Conservation (phyloP, 768 basidiomycete genomes). For the Candolleomyces eurysporus region DNA sequence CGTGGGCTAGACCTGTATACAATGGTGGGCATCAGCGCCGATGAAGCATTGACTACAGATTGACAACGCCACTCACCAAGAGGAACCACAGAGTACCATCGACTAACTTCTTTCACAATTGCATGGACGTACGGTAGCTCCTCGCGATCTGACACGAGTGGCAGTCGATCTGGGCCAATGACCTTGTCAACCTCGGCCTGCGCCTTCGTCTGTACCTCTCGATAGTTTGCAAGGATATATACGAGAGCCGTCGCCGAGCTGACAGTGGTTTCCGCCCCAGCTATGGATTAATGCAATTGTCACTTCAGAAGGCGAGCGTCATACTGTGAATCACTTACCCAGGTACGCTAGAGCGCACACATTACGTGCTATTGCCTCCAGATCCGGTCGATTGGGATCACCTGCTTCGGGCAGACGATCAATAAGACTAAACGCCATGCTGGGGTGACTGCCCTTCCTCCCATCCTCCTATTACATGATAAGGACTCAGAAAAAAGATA, state of each 20-base stretch:
- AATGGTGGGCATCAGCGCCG: not conserved
- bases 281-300: too few relatives aligned
- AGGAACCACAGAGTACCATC: slow-evolving; percentile 17
- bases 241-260: slow-evolving; percentile 14
- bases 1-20: slow-evolving; percentile 25
- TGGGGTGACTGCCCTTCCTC: not conserved
- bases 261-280: slow-evolving; percentile 4
- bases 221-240: slow-evolving; percentile 24
- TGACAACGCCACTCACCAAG: slow-evolving; percentile 12
- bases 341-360: slow-evolving; percentile 1
- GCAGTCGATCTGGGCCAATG: slow-evolving; percentile 20
- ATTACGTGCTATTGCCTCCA: not conserved
- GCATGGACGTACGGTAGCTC: slow-evolving; percentile 21
- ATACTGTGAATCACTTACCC: not conserved
- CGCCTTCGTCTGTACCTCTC: slow-evolving; percentile 23
- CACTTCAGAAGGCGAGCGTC: not conserved
- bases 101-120: slow-evolving; percentile 23
- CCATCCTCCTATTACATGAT: too few relatives aligned
- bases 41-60: not conserved
- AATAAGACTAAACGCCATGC: not conserved
- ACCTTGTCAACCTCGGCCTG: slow-evolving; percentile 24
- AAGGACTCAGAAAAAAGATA: too few relatives aligned
- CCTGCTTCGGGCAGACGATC: not conserved
- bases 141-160: slow-evolving; percentile 21
- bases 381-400: not conserved